Evolutionary conservation across 2,329 filamentous ascomycete species (phyloP), one percentile per base, ranked within the genome.

Genomic region (Colletotrichum echinochloae): DNA sequence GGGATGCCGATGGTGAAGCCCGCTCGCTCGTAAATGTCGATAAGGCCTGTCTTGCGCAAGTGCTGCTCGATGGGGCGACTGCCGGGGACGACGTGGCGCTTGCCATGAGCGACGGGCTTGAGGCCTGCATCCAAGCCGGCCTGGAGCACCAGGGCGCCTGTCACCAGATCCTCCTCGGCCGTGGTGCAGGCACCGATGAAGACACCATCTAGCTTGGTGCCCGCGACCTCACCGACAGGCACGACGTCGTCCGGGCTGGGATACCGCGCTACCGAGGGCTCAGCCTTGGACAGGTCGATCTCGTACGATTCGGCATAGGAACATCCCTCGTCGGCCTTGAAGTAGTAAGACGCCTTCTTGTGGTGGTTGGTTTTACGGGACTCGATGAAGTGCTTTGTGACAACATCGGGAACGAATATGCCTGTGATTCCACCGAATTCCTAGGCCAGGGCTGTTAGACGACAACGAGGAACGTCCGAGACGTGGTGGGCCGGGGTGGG

Each of bases 141-240:
- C 62, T 81, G 76, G 0, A 85, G 76, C 3, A 84, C 80, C 5
- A 85, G 74, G 0, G 79, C 82, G 0, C 76, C 83, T 6, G 84
- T 74, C 16, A 85, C 78, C 1, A 84, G 73, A 63, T 85, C 83
- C 72, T 85, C 83, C 62, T 84, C 81, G 0, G 83, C 77, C 0
- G 83, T 85, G 1, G 83, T 85, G 72, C 83, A 85, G 1, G 83
- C 83, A 1, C 83, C 83, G 28, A 85, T 84, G 73, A 85, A 85
- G 62, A 79, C 80, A 2, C 83, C 83, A 60, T 85, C 81, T 3
- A 85, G 74, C 1, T 73, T 20, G 48, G 76, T 79, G 1, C 75
- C 77, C 1, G 70, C 74, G 16, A 77, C 73, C n/a, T 81, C 78
- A 0, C 73, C 73, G 0, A 84, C 79, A 1, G 83, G 78, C 0